These are phyloP conservation scores for Asterella californica DNA, from an alignment of 225 moss, liverwort and hornwort species.

Conservation along the genomic window DNA sequence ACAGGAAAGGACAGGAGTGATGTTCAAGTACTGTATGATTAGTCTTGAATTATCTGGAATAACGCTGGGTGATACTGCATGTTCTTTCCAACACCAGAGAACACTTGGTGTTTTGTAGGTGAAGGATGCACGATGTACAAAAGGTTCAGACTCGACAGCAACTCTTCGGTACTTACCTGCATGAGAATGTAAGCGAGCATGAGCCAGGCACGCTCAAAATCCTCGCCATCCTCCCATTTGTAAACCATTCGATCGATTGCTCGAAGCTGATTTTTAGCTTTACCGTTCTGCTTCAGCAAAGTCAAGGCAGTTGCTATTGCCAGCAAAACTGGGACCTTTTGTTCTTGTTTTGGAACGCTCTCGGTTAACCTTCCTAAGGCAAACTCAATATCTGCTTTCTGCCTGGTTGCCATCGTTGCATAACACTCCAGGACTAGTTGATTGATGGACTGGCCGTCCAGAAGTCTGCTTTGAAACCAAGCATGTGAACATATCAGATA, in stretches of 20 bases:
- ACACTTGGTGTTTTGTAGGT: too few relatives aligned
- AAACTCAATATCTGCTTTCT: slow-evolving; percentile 67
- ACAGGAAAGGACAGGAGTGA: too few relatives aligned
- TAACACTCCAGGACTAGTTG: slow-evolving; percentile 81
- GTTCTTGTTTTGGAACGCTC: slow-evolving; percentile 44
- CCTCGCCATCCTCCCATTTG: slow-evolving; percentile 81
- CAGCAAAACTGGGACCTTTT: slow-evolving; percentile 53
- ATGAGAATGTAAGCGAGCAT: slow-evolving; percentile 75
- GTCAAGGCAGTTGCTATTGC: slow-evolving; percentile 65
- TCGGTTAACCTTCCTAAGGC: slow-evolving; percentile 60
- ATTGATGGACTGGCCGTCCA: slow-evolving; percentile 59
- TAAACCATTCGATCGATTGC: slow-evolving; percentile 70
- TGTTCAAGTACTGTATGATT: too few relatives aligned
- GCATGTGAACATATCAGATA: background rate
- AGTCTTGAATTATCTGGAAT: too few relatives aligned
- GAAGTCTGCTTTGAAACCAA: slow-evolving; percentile 36
- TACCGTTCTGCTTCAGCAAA: slow-evolving; percentile 58
- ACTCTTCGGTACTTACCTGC: slow-evolving; percentile 32
- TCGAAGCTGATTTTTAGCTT: slow-evolving; percentile 73
- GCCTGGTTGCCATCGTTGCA: slow-evolving; percentile 68
- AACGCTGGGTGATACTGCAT: too few relatives aligned
- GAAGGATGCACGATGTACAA: background rate
- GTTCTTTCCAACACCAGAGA: too few relatives aligned
- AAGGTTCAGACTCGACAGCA: background rate
- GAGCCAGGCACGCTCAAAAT: slow-evolving; percentile 87